phyloP scores from a whole-genome alignment of 306 rosid species.

The Lotus japonicus region DNA sequence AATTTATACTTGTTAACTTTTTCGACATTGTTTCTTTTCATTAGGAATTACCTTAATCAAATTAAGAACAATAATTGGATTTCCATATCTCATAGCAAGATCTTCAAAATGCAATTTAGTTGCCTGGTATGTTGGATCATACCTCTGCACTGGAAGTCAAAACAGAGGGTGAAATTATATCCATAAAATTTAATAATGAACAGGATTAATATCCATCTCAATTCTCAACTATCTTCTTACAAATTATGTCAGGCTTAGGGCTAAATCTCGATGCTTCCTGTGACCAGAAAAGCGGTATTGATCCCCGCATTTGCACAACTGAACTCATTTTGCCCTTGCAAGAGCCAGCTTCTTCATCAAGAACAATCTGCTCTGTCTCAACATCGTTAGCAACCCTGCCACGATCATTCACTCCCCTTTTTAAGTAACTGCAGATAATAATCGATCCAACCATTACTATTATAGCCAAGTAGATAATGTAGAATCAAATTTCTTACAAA shows the following conservation, averaged over 20 bases:
- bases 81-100: conserved; percentile 81
- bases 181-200: conserved; percentile 1
- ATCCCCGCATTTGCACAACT: conserved; percentile 94
- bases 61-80: conserved; percentile 87
- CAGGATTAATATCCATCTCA: conserved; percentile 12
- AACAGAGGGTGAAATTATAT: neutral
- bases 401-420: conserved; percentile 93
- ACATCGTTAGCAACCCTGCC: conserved; percentile 99
- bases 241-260: conserved; percentile 93
- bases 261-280: conserved; percentile 94
- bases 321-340: conserved; percentile 96
- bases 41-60: conserved; percentile 66
- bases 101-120: conserved; percentile 91
- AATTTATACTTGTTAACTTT: neutral
- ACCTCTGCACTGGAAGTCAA: conserved; percentile 79
- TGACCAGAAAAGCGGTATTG: conserved; percentile 98
- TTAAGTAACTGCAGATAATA: conserved; percentile 69
- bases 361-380: conserved; percentile 95
- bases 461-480: neutral
- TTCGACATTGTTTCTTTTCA: neutral
- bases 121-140: conserved; percentile 91
- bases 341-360: conserved; percentile 88
- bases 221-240: conserved; percentile 36
- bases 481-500: conserved; percentile 4
- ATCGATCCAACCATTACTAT: too few species aligned